Evolutionary conservation across 2,329 filamentous ascomycete species (phyloP).

Genomic region (Verticillium albo-atrum): DNA sequence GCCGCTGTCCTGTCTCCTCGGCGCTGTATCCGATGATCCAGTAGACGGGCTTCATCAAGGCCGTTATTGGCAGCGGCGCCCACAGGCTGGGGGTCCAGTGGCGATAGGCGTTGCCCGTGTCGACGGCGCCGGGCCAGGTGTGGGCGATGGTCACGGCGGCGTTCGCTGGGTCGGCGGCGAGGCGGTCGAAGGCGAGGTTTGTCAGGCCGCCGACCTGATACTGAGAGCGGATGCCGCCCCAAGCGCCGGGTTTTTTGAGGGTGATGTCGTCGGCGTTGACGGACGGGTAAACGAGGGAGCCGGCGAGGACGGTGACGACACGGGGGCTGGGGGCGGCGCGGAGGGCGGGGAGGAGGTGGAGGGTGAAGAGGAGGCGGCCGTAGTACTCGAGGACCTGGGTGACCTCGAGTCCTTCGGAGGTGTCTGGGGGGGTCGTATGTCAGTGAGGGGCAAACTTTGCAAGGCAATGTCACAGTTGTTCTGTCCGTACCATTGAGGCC

Average conservation of each 20-base stretch:
- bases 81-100: conserved; percentile 1
- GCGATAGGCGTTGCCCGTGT: conserved; percentile 15
- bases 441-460: neutral
- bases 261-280: conserved; percentile 17
- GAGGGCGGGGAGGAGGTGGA: conserved; percentile 35
- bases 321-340: conserved; percentile 11
- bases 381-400: conserved; percentile 35
- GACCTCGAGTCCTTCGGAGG: conserved; percentile 36
- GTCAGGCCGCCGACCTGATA: conserved; percentile 11
- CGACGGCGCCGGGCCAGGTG: conserved; percentile 21
- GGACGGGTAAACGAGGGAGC: conserved; percentile 12
- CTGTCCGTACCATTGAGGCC: conserved; percentile 14
- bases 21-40: conserved; percentile 1
- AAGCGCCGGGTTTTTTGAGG: conserved; percentile 12
- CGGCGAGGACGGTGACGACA: conserved; percentile 20
- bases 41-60: conserved; percentile 6
- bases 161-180: conserved; percentile 11
- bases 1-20: conserved; percentile 8
- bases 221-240: conserved; percentile 17
- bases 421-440: conserved; percentile 20
- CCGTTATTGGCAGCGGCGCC: conserved; percentile 5
- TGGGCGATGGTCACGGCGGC: conserved; percentile 20
- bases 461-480: neutral
- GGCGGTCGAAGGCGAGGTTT: conserved; percentile 17
- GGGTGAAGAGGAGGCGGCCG: conserved; percentile 34